Percentiles rank a stretch among this genome's conserved stretches.
These are phyloP conservation scores for Xylariaceae sp. DNA, from an alignment of 2,329 filamentous ascomycete species.

Conservation along the genomic window DNA sequence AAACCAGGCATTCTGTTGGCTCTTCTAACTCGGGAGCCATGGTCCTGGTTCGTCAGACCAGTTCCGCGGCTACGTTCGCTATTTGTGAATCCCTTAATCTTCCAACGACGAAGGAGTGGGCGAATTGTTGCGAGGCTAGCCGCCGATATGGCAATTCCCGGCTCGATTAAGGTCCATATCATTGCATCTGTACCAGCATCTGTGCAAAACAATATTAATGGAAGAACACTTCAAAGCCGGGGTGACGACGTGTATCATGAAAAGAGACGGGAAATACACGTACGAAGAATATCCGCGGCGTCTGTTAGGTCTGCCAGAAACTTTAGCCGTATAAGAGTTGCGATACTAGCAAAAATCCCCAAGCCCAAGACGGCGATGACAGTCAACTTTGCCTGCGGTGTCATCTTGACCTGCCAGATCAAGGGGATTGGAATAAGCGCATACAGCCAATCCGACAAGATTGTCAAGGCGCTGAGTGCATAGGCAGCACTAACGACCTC, in stretches of 20 bases:
- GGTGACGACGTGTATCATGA: not conserved
- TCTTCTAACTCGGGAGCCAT: conserved; percentile 41
- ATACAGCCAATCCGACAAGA: conserved; percentile 61
- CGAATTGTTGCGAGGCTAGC: conserved; percentile 61
- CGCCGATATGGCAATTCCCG: conserved; percentile 60
- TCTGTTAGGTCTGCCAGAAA: conserved; percentile 54
- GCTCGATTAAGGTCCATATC: conserved; percentile 64
- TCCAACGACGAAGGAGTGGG: conserved; percentile 57
- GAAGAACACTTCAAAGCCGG: not conserved
- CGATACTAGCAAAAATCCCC: conserved; percentile 60
- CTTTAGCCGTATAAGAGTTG: conserved; percentile 58
- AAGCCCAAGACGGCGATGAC: conserved; percentile 56
- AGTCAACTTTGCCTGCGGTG: conserved; percentile 56
- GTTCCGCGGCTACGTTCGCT: conserved; percentile 44
- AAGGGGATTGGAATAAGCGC: conserved; percentile 60
- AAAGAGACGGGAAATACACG: conserved; percentile 26
- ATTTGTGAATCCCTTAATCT: conserved; percentile 53
- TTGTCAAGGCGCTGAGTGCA: conserved; percentile 57
- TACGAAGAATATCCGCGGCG: conserved; percentile 56
- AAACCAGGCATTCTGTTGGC: conserved; percentile 42
- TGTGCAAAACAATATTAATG: conserved; percentile 29
- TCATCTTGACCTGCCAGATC: conserved; percentile 62
- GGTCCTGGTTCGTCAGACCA: conserved; percentile 34
- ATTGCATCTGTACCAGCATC: conserved; percentile 57
- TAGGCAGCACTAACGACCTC: conserved; percentile 57